A percentile compares a stretch with the other conserved stretches of the same genome.
phyloP scores from a whole-genome alignment of 2,329 filamentous ascomycete species.

The Stachybotrys chlorohalonatus region DNA sequence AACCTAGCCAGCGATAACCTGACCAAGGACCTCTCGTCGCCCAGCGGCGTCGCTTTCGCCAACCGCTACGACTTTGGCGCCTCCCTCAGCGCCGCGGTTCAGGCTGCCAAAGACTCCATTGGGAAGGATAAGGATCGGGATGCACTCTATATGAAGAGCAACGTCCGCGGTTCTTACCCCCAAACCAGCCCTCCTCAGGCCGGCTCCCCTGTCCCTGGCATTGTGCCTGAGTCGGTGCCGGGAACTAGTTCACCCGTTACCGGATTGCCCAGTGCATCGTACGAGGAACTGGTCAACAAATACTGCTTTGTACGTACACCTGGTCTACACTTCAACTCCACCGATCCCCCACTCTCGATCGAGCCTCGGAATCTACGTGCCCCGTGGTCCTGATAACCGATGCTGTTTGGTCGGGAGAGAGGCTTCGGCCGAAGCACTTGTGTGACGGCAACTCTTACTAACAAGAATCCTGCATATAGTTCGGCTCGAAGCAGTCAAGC shows the following conservation, averaged over 20 bases:
- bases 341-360: slow-evolving; percentile 6
- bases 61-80: slow-evolving; percentile 94
- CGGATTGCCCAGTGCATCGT: slow-evolving; percentile 73
- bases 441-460: slow-evolving; percentile 21
- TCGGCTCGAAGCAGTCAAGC: slow-evolving; percentile 50
- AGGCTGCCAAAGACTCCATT: slow-evolving; percentile 57
- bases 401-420: slow-evolving; percentile 6
- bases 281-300: slow-evolving; percentile 95
- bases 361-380: slow-evolving; percentile 4
- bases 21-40: slow-evolving; percentile 39
- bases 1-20: slow-evolving; percentile 57
- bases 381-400: background rate
- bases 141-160: slow-evolving; percentile 47
- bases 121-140: slow-evolving; percentile 45
- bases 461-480: slow-evolving; percentile 34
- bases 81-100: slow-evolving; percentile 78
- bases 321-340: slow-evolving; percentile 19
- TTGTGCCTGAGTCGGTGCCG: slow-evolving; percentile 14
- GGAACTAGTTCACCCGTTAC: slow-evolving; percentile 42
- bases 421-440: background rate
- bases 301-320: slow-evolving; percentile 97
- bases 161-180: slow-evolving; percentile 18
- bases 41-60: slow-evolving; percentile 68
- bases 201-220: slow-evolving; percentile 11
- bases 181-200: slow-evolving; percentile 8